These are phyloP conservation scores for Telfairia occidentalis DNA, from an alignment of 331 rosid species.

Conservation along the genomic window DNA sequence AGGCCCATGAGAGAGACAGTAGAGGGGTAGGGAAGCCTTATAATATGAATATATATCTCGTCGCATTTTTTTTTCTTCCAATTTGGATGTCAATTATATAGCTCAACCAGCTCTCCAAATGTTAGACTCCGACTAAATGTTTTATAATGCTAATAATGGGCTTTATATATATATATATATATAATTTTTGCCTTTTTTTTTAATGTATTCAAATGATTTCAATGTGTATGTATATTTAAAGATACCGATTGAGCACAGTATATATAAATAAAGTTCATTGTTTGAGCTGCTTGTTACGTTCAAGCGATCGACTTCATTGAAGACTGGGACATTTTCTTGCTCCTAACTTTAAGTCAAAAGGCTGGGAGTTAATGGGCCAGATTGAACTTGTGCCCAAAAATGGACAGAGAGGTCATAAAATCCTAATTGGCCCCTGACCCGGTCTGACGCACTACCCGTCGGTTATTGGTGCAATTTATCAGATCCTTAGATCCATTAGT, in stretches of 20 bases:
- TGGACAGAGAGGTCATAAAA: too few species aligned
- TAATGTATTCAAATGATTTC: neutral
- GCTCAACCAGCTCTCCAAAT: neutral
- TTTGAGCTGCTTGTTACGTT: neutral
- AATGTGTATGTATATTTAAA: neutral
- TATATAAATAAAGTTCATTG: constrained; percentile 1
- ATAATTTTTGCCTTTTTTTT: neutral
- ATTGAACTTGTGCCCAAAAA: too few species aligned
- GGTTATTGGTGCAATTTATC: too few species aligned
- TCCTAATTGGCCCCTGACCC: too few species aligned
- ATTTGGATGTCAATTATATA: constrained; percentile 7
- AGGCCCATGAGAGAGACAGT: constrained; percentile 29
- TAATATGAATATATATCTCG: neutral
- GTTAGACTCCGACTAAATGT: neutral
- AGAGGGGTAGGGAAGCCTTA: neutral
- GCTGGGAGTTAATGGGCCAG: too few species aligned
- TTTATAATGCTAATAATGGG: constrained; percentile 10
- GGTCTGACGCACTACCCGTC: too few species aligned
- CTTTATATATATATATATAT: neutral
- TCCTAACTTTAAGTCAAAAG: too few species aligned
- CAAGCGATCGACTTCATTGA: too few species aligned
- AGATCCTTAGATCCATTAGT: too few species aligned
- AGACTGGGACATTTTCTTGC: too few species aligned
- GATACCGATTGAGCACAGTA: constrained; percentile 1
- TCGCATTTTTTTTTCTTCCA: neutral